Evolutionary conservation across 2,329 filamentous ascomycete genomes (phyloP).

Genomic region (Aspergillus bombycis): DNA sequence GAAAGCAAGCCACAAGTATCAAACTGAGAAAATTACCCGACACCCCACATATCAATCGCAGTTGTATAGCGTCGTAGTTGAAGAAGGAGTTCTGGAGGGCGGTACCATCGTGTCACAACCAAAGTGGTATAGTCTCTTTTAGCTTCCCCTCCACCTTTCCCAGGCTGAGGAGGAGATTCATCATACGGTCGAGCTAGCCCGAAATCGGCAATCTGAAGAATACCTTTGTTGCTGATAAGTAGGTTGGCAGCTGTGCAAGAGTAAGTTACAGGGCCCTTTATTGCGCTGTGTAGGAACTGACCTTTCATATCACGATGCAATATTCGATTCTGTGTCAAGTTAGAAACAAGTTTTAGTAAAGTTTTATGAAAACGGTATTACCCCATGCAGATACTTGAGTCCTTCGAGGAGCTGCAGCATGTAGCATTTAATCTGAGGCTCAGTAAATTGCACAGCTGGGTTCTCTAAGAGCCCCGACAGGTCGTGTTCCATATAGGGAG

Average conservation of each 20-base stretch:
- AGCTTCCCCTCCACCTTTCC: slow-evolving; percentile 80
- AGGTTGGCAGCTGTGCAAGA: slow-evolving; percentile 74
- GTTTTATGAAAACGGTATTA: slow-evolving; percentile 29
- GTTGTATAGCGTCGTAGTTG: slow-evolving; percentile 92
- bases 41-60: slow-evolving; percentile 97
- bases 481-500: slow-evolving; percentile 98
- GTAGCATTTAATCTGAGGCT: slow-evolving; percentile 96
- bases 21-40: slow-evolving; percentile 66
- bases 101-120: slow-evolving; percentile 96
- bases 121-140: slow-evolving; percentile 92
- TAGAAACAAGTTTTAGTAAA: slow-evolving; percentile 13
- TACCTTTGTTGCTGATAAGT: slow-evolving; percentile 89
- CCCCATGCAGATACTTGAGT: slow-evolving; percentile 83
- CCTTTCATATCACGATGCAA: slow-evolving; percentile 96
- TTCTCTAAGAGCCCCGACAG: slow-evolving; percentile 97
- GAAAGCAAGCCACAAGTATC: slow-evolving; percentile 6
- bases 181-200: slow-evolving; percentile 93
- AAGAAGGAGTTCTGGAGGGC: slow-evolving; percentile 88
- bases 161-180: slow-evolving; percentile 74
- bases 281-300: slow-evolving; percentile 19
- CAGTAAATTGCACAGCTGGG: slow-evolving; percentile 81
- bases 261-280: not conserved
- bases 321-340: slow-evolving; percentile 64
- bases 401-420: slow-evolving; percentile 91
- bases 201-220: slow-evolving; percentile 96